Evolutionary conservation across 495 filamentous ascomycete species (phyloP), one percentile per base, ranked within the genome.

Genomic region (Penicillium macrosclerotiorum): DNA sequence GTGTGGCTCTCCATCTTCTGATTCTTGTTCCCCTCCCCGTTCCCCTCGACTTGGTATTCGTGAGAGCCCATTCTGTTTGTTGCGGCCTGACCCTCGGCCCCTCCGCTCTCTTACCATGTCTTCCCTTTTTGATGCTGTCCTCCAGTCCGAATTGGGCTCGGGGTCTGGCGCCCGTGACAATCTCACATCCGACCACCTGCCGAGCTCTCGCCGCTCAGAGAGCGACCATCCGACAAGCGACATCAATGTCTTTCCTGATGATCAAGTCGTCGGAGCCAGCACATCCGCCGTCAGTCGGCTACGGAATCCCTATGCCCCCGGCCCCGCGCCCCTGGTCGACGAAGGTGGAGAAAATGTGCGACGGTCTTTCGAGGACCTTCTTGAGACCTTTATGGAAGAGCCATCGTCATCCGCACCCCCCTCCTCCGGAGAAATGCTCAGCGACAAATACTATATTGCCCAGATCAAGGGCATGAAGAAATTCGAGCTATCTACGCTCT

Each of bases 371-470:
- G 85, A 95, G 63, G 80, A 81, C 48, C 89, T 98, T 58, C 80
- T 98, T 8, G 90, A 97, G 59, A 82, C 79, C 79, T 96, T 75
- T 31, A 74, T 85, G 19, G 90, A 96, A 55, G 86, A 93, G 18
- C 83, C 85, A 3, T 72, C 76, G 4, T 75, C 82, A 4, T 90
- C 89, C 8, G 82, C 77, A 9, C 83, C 85, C 8, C 88, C 86
- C 1, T 77, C 82, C 0, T 91, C 90, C 17, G 88, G 84, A 56
- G 82, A 82, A 22, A 65, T 81, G 16, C 84, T 83, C 17, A 93
- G 86, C 16, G 86, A 95, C 64, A 93, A 89, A 62, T 96, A 96
- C 74, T 99, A 99, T 67, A 79, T 99, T 54, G 89, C 89, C 13
- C 94, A 96, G 62, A 93, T 99, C 45, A 86, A 95, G 56, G 89